These are phyloP conservation scores for Hemisphaericaspora lyxosophila DNA, from an alignment of 1,139 yeast species.

Conservation along the genomic window DNA sequence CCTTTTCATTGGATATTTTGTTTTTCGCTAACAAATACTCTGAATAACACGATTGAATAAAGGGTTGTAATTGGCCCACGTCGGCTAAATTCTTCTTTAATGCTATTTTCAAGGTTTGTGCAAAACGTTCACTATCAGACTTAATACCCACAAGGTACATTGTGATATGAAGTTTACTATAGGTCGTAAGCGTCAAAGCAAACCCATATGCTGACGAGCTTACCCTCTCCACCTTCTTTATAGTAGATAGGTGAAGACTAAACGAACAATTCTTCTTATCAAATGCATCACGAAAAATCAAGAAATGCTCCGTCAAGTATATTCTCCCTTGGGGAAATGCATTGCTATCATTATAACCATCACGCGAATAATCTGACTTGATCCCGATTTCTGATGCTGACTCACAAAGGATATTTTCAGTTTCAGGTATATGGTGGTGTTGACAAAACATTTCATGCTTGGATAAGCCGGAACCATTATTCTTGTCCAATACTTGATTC, in stretches of 20 bases:
- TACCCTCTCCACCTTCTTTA: constrained; percentile 82
- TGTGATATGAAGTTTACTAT: constrained; percentile 62
- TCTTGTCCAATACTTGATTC: constrained; percentile 42
- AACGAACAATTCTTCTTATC: constrained; percentile 71
- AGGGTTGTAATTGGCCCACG: constrained; percentile 62
- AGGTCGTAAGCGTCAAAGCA: constrained; percentile 70
- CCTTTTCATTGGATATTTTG: constrained; percentile 43
- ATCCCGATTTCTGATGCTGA: constrained; percentile 67
- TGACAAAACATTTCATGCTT: constrained; percentile 70
- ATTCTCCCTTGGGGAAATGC: constrained; percentile 57
- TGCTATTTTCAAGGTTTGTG: constrained; percentile 60
- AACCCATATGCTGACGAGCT: constrained; percentile 78
- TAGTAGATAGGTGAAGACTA: constrained; percentile 70
- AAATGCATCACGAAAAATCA: constrained; percentile 70
- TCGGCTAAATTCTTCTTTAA: constrained; percentile 64
- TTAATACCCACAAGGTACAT: constrained; percentile 78
- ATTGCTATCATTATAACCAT: constrained; percentile 3
- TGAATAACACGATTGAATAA: constrained; percentile 74
- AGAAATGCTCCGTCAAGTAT: constrained; percentile 68
- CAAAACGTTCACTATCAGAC: constrained; percentile 78
- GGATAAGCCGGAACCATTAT: constrained; percentile 36
- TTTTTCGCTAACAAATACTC: constrained; percentile 76
- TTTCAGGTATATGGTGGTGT: constrained; percentile 68
- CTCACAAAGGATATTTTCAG: constrained; percentile 65
- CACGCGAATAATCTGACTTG: constrained; percentile 36